Evolutionary conservation across 805 yeast genomes (phyloP).

Genomic region (Cyberlindnera petersonii): DNA sequence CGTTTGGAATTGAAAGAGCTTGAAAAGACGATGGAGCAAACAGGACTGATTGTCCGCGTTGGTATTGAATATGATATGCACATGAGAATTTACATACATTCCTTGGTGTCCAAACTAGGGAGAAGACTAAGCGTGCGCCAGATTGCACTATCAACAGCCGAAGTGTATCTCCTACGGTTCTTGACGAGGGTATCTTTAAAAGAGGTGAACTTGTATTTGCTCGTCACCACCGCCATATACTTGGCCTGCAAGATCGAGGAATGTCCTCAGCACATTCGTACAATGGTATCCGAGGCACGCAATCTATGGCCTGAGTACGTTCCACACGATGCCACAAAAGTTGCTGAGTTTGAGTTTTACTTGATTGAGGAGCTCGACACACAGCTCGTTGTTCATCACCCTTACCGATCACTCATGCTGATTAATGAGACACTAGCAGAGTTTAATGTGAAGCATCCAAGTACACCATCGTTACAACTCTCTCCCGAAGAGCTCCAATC

Average conservation of each 20-base stretch:
- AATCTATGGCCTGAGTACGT: constrained; percentile 93
- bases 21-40: constrained; percentile 37
- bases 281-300: constrained; percentile 79
- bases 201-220: constrained; percentile 77
- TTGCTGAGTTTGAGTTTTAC: constrained; percentile 95
- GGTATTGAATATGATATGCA: constrained; percentile 42
- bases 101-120: constrained; percentile 70
- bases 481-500: constrained; percentile 72
- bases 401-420: constrained; percentile 59
- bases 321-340: constrained; percentile 83
- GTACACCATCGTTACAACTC: constrained; percentile 29
- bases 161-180: constrained; percentile 77
- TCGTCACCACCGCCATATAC: constrained; percentile 82
- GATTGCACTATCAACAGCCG: constrained; percentile 83
- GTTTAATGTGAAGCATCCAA: constrained; percentile 12
- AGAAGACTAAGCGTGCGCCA: constrained; percentile 75
- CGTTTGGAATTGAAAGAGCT: constrained; percentile 39
- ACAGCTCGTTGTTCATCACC: constrained; percentile 70
- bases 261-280: constrained; percentile 88
- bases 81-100: constrained; percentile 76
- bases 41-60: constrained; percentile 37
- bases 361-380: constrained; percentile 82
- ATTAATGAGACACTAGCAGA: constrained; percentile 35
- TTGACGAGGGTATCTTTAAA: constrained; percentile 65
- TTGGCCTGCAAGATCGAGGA: constrained; percentile 94